Evolutionary conservation across 192 early-diverging fungal species (phyloP).

Genomic region (Linnemannia elongata): DNA sequence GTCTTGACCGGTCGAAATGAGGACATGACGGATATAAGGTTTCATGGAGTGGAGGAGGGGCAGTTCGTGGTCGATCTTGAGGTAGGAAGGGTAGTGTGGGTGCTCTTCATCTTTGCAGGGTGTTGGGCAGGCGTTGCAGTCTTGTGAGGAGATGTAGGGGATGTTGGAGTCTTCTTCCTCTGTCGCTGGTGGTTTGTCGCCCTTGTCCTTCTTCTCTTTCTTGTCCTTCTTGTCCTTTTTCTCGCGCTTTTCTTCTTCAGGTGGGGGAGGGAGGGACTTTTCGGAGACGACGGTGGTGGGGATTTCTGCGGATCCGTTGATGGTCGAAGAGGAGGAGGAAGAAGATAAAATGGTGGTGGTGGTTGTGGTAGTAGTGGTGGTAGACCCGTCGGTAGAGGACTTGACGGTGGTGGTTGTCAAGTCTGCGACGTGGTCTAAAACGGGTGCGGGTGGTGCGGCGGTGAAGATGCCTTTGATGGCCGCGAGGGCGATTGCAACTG

Average conservation of each 20-base stretch:
- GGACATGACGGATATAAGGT: conserved; percentile 68
- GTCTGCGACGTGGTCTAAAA: not conserved
- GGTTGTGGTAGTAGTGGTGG: not conserved
- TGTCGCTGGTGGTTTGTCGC: not conserved
- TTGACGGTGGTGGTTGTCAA: not conserved
- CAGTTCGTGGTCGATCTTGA: conserved; percentile 62
- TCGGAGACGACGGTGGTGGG: not conserved
- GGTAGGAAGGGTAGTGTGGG: conserved; percentile 61
- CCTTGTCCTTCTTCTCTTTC: conserved; percentile 16
- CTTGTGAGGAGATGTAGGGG: conserved; percentile 32
- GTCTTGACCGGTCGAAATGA: conserved; percentile 66
- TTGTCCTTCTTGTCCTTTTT: conserved; percentile 13
- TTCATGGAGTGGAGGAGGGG: conserved; percentile 63
- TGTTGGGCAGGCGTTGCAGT: conserved; percentile 60
- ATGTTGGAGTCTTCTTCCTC: conserved; percentile 42
- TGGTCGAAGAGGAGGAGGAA: not conserved
- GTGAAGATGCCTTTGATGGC: conserved; percentile 36
- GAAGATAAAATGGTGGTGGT: not conserved
- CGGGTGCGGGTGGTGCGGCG: not conserved
- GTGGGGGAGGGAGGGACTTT: not conserved
- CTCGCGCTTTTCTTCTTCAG: not conserved
- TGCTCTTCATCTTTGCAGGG: conserved; percentile 63
- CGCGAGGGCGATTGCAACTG: conserved; percentile 38
- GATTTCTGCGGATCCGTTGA: not conserved
- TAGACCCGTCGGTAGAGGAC: not conserved